These are phyloP conservation scores for Podaxis rugospora DNA, from an alignment of 768 basidiomycete genomes.

Conservation along the genomic window DNA sequence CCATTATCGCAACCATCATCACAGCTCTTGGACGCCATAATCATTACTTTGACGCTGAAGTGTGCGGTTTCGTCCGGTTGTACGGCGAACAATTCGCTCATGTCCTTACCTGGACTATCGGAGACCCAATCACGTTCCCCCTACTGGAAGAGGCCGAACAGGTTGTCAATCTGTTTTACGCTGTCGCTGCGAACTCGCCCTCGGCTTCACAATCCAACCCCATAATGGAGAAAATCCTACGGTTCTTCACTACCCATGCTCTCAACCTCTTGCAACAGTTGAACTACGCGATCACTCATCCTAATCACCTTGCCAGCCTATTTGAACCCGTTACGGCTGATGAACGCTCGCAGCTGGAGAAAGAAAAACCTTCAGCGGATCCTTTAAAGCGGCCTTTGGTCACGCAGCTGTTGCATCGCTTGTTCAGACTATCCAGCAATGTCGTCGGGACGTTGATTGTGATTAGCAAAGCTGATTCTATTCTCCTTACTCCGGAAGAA, in stretches of 20 bases:
- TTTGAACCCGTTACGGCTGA: conserved; percentile 77
- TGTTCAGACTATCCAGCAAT: conserved; percentile 68
- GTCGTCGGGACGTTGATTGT: conserved; percentile 66
- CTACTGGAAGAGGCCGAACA: conserved; percentile 82
- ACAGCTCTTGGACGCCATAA: conserved; percentile 57
- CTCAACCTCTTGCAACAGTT: conserved; percentile 79
- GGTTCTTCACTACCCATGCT: conserved; percentile 63
- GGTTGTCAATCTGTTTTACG: conserved; percentile 71
- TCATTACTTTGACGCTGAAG: conserved; percentile 81
- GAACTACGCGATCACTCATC: conserved; percentile 88
- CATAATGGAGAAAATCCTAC: conserved; percentile 59
- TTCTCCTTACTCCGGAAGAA: conserved; percentile 58
- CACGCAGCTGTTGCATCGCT: conserved; percentile 62
- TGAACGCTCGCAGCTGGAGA: conserved; percentile 67
- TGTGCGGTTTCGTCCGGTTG: conserved; percentile 80
- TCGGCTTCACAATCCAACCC: conserved; percentile 39
- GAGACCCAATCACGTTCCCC: conserved; percentile 70
- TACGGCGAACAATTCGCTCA: conserved; percentile 77
- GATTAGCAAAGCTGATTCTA: conserved; percentile 64
- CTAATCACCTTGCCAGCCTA: conserved; percentile 78
- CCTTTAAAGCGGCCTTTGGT: conserved; percentile 68
- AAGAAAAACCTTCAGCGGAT: conserved; percentile 57
- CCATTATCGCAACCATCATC: conserved; percentile 71
- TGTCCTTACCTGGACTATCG: conserved; percentile 79
- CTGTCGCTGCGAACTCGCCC: conserved; percentile 58